Percentiles rank a stretch among this genome's conserved stretches.
These are phyloP conservation scores for Teratosphaeriaceae sp. DNA, from an alignment of 2,329 filamentous ascomycete genomes.

Conservation along the genomic window DNA sequence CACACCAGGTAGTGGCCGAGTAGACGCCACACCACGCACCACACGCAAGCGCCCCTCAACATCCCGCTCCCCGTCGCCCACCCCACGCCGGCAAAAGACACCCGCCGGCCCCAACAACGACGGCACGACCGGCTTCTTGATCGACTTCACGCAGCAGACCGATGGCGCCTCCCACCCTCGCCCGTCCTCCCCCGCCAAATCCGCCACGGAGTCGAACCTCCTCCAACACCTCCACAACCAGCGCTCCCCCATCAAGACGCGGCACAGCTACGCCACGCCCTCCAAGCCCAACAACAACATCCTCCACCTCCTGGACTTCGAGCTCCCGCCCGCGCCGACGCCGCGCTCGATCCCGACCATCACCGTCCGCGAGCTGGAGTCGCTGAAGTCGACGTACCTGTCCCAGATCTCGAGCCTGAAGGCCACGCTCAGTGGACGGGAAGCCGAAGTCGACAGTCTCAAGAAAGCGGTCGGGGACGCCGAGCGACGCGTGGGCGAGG, in stretches of 20 bases:
- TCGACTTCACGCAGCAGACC: slow-evolving; percentile 82
- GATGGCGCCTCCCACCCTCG: slow-evolving; percentile 45
- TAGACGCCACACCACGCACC: slow-evolving; percentile 45
- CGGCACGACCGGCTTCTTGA: slow-evolving; percentile 70
- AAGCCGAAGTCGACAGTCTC: slow-evolving; percentile 81
- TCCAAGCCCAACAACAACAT: slow-evolving; percentile 43
- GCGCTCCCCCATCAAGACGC: slow-evolving; percentile 36
- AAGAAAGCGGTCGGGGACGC: slow-evolving; percentile 85
- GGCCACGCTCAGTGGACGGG: slow-evolving; percentile 84
- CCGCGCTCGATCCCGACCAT: slow-evolving; percentile 86
- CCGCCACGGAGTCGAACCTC: slow-evolving; percentile 42
- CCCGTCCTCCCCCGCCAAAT: slow-evolving; percentile 48
- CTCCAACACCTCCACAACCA: slow-evolving; percentile 35
- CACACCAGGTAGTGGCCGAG: slow-evolving; percentile 16
- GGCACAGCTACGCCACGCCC: slow-evolving; percentile 34
- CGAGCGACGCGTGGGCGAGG: slow-evolving; percentile 84
- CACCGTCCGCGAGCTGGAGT: slow-evolving; percentile 86
- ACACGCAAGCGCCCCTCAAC: slow-evolving; percentile 36
- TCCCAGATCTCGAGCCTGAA: slow-evolving; percentile 94
- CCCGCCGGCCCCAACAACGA: slow-evolving; percentile 40
- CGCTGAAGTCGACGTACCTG: slow-evolving; percentile 80
- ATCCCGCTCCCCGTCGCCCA: slow-evolving; percentile 43
- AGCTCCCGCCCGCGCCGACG: slow-evolving; percentile 88
- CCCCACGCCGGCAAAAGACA: slow-evolving; percentile 45
- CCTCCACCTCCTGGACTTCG: slow-evolving; percentile 75